Evolutionary conservation across 2,329 filamentous ascomycete genomes (phyloP), one percentile per base, ranked within the genome.

Genomic region (Penicillium sp.): DNA sequence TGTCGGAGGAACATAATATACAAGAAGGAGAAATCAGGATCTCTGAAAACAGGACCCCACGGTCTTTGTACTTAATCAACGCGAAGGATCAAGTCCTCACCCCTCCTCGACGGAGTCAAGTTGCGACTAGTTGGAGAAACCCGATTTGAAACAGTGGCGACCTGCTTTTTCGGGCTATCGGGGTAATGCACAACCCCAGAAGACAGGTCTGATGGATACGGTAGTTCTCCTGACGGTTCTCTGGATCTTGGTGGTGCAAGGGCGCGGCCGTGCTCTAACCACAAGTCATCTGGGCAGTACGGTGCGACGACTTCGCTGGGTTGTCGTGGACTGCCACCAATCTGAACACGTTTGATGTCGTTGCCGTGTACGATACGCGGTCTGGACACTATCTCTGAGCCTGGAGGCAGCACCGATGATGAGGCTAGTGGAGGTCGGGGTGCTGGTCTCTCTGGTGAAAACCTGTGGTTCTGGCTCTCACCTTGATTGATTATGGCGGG

Each of bases 261-360:
- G 7, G 46, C 35, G 33, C 51, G 43, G 13, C 44, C 48, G 8
- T 58, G 54, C 34, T 62, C 57, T 9, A 55, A 41, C 66, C 64
- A 67, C 41, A 63, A 53, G 49, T 66, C 63, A 10, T 67, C 62
- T 1, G 64, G 65, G 12, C 58, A 59, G 44, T 64, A 68, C 6
- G 64, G 60, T 6, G 50, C 55, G 7, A 54, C 53, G 12, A 59
- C 46, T 16, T 56, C 59, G n/a, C 56, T 57, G 10, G 63, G 56
- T 30, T 59, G 58, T 2, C 58, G 62, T 14, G 61, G 63, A 19
- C 64, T 63, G 28, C 56, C 59, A n/a, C 60, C 61, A 16, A 67
- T 62, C 25, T 68, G 54, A 1, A 69, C 61, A 11, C 63, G 55
- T 42, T 62, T 67, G 28, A 69, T 69, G 41, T 68, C 64, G 25